These are phyloP conservation scores for Daucus carota DNA, from an alignment of 129 eudicot species.

Conservation along the genomic window DNA sequence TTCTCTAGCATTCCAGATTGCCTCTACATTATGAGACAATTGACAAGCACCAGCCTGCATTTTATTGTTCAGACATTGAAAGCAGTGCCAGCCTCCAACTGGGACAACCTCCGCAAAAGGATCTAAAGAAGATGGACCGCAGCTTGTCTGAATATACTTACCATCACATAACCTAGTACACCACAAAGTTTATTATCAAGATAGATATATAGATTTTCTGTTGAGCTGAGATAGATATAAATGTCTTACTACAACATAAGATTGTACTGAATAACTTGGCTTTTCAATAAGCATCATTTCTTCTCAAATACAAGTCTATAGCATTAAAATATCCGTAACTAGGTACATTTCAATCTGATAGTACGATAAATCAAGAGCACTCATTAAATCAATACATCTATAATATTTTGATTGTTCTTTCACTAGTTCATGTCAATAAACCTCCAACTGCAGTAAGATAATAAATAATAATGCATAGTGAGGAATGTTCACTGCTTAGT, in stretches of 20 bases:
- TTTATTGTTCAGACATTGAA: slow-evolving; percentile 40
- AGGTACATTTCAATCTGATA: not conserved
- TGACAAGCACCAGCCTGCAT: slow-evolving; percentile 29
- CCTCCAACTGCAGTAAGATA: not conserved
- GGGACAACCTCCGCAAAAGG: slow-evolving; percentile 17
- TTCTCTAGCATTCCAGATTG: slow-evolving; percentile 58
- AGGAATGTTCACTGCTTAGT: not conserved
- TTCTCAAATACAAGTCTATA: not conserved
- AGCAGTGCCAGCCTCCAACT: slow-evolving; percentile 35
- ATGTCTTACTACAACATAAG: not conserved
- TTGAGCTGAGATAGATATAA: not conserved
- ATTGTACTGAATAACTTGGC: too few species aligned
- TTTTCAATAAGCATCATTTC: not conserved
- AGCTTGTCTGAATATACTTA: slow-evolving; percentile 39
- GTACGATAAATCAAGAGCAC: not conserved
- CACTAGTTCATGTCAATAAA: not conserved
- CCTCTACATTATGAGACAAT: slow-evolving; percentile 42
- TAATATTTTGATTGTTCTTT: not conserved
- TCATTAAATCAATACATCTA: not conserved
- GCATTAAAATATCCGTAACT: too few species aligned
- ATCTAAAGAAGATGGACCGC: slow-evolving; percentile 37
- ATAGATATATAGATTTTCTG: not conserved
- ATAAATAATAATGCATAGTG: not conserved
- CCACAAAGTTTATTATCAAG: slow-evolving; percentile 10
- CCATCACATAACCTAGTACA: slow-evolving; percentile 41